Percentiles rank a stretch among this genome's conserved stretches.
These are phyloP conservation scores for Fusarium floridanum DNA, from an alignment of 2,329 filamentous ascomycete species.

Conservation along the genomic window DNA sequence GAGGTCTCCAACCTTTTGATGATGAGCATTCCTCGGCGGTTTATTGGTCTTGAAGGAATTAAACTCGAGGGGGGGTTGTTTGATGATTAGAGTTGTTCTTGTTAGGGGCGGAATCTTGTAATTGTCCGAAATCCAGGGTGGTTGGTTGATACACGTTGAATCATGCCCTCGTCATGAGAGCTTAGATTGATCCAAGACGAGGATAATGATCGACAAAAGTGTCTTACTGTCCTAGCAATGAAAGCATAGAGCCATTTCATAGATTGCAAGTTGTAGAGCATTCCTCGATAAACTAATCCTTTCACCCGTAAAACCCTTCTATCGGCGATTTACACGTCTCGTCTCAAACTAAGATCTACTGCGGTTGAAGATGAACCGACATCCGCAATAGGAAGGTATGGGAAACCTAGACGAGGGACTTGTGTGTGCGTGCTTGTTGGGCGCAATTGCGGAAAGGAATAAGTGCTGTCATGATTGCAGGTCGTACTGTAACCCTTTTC, in stretches of 20 bases:
- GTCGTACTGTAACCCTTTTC: constrained; percentile 1
- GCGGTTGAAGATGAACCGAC: neutral
- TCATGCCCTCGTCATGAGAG: constrained; percentile 5
- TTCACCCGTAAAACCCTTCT: neutral
- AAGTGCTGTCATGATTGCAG: constrained; percentile 15
- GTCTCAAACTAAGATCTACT: neutral
- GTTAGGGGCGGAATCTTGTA: no score
- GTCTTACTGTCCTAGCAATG: neutral
- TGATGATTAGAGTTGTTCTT: neutral
- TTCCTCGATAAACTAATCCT: neutral
- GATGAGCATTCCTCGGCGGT: constrained; percentile 5
- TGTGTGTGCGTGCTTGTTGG: neutral
- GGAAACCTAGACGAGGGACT: constrained; percentile 2
- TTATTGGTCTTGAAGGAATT: neutral
- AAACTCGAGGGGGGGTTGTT: neutral
- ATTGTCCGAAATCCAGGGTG: neutral
- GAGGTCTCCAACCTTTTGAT: neutral
- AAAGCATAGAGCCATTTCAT: neutral
- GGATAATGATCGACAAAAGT: neutral
- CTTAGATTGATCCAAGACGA: neutral
- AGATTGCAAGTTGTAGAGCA: neutral
- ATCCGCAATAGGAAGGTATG: constrained; percentile 34
- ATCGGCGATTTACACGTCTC: neutral
- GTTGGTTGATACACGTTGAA: neutral
- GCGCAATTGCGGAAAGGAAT: constrained; percentile 1